Conservation (phyloP, 2,329 filamentous ascomycete species). For the Fusarium pseudonygamai region DNA sequence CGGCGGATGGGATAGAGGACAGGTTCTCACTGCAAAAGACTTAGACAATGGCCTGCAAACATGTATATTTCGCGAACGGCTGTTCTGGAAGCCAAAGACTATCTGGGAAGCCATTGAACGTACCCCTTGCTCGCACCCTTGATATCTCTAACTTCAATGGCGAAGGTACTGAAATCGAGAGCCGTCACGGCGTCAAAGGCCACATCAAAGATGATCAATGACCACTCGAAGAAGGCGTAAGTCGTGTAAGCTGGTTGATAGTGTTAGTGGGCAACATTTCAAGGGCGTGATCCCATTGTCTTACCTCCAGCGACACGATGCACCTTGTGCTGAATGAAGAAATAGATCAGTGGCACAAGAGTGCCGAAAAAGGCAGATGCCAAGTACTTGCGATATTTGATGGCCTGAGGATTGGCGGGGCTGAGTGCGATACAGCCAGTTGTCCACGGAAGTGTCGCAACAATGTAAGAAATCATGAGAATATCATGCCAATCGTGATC, state of each 20-base stretch:
- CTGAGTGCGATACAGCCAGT: conserved; percentile 88
- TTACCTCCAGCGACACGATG: conserved; percentile 92
- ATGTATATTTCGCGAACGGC: conserved; percentile 45
- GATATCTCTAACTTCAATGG: conserved; percentile 87
- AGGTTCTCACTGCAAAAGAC: conserved; percentile 56
- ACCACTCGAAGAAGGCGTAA: conserved; percentile 98
- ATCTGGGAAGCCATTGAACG: conserved; percentile 94
- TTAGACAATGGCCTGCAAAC: conserved; percentile 52
- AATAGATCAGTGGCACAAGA: conserved; percentile 90
- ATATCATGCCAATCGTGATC: conserved; percentile 99
- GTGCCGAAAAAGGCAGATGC: conserved; percentile 89
- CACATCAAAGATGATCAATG: conserved; percentile 92
- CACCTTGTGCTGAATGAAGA: conserved; percentile 98
- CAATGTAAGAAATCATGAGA: conserved; percentile 98
- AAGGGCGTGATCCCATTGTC: conserved; percentile 40
- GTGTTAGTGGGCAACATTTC: conserved; percentile 21
- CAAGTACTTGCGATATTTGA: conserved; percentile 89
- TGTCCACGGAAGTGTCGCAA: conserved; percentile 95
- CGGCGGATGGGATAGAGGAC: conserved; percentile 58
- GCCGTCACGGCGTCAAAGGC: conserved; percentile 95
- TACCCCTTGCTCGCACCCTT: conserved; percentile 97
- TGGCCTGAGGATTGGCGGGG: conserved; percentile 81
- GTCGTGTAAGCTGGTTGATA: conserved; percentile 82
- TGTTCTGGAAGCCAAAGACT: conserved; percentile 54
- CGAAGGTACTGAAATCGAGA: conserved; percentile 88